These are phyloP conservation scores for Rhizopus delemar DNA, from an alignment of 371 early-diverging fungal species.

Conservation along the genomic window DNA sequence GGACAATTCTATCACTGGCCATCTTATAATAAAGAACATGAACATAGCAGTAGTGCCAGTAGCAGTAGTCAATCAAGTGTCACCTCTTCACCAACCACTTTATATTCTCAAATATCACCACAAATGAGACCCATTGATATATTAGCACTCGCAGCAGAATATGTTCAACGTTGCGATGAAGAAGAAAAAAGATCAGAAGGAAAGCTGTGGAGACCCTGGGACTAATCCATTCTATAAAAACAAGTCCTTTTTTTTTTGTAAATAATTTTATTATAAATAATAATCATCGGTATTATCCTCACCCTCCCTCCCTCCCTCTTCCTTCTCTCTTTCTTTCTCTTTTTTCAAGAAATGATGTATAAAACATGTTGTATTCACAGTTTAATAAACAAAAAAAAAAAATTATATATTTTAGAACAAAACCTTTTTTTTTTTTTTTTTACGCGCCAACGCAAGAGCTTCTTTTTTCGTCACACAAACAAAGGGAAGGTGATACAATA, in stretches of 20 bases:
- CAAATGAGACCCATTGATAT: conserved; percentile 49
- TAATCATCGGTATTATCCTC: too few species aligned
- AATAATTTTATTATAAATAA: conserved; percentile 1
- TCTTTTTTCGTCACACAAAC: too few species aligned
- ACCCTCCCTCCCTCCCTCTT: too few species aligned
- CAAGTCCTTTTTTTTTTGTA: background rate
- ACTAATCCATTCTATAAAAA: conserved; percentile 2
- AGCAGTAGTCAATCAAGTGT: conserved; percentile 26
- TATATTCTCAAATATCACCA: conserved; percentile 27
- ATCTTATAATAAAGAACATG: conserved; percentile 7
- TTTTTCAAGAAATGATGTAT: background rate
- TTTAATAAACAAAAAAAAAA: too few species aligned
- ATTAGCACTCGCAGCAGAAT: conserved; percentile 52
- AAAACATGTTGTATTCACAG: background rate
- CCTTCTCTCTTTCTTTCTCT: background rate
- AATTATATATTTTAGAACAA: too few species aligned
- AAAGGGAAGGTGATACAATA: too few species aligned
- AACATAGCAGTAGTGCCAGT: conserved; percentile 16
- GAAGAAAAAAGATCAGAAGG: conserved; percentile 30
- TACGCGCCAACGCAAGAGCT: background rate
- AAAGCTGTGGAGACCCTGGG: conserved; percentile 28
- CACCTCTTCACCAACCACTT: conserved; percentile 34
- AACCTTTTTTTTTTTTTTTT: conserved; percentile 1
- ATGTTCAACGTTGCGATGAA: conserved; percentile 49
- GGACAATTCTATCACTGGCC: conserved; percentile 1